These are phyloP conservation scores for Quercus engelmannii DNA, from an alignment of 306 rosid genomes.

Conservation along the genomic window DNA sequence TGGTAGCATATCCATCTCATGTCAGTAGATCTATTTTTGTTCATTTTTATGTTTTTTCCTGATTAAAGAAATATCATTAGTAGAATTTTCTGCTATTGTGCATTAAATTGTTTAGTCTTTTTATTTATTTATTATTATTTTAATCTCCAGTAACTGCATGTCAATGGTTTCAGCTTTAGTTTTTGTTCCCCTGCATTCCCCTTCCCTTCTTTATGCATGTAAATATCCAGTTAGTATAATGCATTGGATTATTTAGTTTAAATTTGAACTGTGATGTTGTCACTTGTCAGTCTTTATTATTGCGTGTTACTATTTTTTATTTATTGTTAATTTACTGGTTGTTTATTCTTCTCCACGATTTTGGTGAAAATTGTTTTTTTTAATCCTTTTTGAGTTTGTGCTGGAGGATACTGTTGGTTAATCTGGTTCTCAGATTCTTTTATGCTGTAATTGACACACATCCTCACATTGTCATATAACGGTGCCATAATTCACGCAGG, in stretches of 20 bases:
- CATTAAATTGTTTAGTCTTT: neutral
- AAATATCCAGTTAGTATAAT: neutral
- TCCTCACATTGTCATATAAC: neutral
- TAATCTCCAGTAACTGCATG: neutral
- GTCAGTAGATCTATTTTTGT: neutral
- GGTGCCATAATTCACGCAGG: slow-evolving; percentile 41
- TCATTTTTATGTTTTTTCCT: neutral
- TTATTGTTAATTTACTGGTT: neutral
- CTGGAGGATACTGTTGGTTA: neutral
- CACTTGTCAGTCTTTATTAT: neutral
- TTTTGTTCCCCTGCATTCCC: no score
- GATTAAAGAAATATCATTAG: neutral
- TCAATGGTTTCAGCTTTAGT: neutral
- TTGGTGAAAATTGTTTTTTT: neutral
- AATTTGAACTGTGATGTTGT: neutral
- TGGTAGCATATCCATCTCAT: no score
- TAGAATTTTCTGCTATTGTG: neutral
- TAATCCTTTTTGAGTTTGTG: neutral
- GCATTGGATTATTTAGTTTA: neutral
- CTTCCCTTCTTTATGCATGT: neutral
- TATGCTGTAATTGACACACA: neutral
- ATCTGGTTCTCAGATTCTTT: neutral
- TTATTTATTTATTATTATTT: neutral
- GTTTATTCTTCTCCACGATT: neutral
- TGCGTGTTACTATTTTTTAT: neutral